phyloP scores from a whole-genome alignment of 2,329 filamentous ascomycete genomes.

The Aspergillus piperis region DNA sequence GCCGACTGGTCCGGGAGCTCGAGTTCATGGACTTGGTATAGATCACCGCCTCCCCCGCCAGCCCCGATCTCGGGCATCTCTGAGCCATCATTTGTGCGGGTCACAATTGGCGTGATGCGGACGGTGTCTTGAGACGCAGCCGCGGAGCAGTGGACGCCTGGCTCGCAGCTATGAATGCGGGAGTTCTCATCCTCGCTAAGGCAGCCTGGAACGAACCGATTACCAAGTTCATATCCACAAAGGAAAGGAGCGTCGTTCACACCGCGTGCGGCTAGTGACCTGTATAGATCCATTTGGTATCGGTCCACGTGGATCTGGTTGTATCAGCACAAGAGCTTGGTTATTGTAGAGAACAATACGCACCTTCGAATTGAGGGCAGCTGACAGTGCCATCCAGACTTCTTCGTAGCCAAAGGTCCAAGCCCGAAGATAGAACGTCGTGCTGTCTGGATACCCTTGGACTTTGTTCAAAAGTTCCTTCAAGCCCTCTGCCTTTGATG shows the following conservation, averaged over 20 bases:
- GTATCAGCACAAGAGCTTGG: slow-evolving; percentile 16
- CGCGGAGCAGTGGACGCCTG: slow-evolving; percentile 53
- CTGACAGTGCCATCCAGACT: slow-evolving; percentile 80
- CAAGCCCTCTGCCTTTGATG: slow-evolving; percentile 72
- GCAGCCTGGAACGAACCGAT: slow-evolving; percentile 68
- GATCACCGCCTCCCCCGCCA: slow-evolving; percentile 76
- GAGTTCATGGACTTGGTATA: slow-evolving; percentile 68
- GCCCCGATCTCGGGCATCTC: slow-evolving; percentile 73
- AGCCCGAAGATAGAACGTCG: slow-evolving; percentile 78
- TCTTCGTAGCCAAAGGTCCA: slow-evolving; percentile 96
- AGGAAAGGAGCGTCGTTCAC: slow-evolving; percentile 66
- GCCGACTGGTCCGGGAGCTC: slow-evolving; percentile 55
- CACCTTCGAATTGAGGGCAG: slow-evolving; percentile 66
- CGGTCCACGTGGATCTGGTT: slow-evolving; percentile 73
- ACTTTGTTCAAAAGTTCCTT: slow-evolving; percentile 72
- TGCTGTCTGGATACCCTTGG: slow-evolving; percentile 67
- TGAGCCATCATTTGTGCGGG: slow-evolving; percentile 56
- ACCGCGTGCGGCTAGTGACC: slow-evolving; percentile 54
- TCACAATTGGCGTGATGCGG: slow-evolving; percentile 76
- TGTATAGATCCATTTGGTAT: slow-evolving; percentile 76
- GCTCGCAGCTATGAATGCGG: slow-evolving; percentile 84
- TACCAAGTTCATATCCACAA: slow-evolving; percentile 73
- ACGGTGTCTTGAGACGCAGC: slow-evolving; percentile 59
- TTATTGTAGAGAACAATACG: slow-evolving; percentile 3
- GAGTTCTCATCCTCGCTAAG: slow-evolving; percentile 65